A percentile compares a stretch with the other conserved stretches of the same genome.
Evolutionary conservation across 805 yeast genomes (phyloP).

Genomic region (Suhomyces sp.): DNA sequence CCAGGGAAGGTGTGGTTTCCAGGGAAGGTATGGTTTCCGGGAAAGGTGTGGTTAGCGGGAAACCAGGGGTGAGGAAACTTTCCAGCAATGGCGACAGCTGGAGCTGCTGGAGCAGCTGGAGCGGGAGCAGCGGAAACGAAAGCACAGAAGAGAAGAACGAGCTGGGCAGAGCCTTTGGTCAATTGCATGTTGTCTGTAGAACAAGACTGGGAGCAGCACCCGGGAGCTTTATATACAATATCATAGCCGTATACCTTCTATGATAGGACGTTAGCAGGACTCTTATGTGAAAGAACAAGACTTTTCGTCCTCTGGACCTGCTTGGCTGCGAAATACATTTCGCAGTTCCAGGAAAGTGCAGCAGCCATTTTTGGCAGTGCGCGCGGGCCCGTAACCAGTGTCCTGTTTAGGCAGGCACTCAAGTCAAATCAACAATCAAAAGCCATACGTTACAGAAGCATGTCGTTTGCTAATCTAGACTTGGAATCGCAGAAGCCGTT

Average conservation of each 20-base stretch:
- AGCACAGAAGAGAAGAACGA: constrained; percentile 8
- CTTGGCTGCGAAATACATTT: not conserved
- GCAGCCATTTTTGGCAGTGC: not conserved
- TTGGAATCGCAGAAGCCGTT: constrained; percentile 45
- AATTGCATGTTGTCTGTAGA: constrained; percentile 5
- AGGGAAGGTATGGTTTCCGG: too few relatives aligned
- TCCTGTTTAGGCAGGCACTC: not conserved
- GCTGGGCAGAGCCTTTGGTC: not conserved
- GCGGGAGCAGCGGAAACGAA: constrained; percentile 5
- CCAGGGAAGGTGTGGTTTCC: too few relatives aligned
- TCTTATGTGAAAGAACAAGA: not conserved
- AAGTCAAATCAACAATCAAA: not conserved
- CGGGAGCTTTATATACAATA: not conserved
- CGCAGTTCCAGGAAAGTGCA: not conserved
- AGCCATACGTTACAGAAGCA: constrained; percentile 11
- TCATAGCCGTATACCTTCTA: not conserved
- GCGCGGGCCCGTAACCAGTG: not conserved
- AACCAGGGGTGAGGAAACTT: not conserved
- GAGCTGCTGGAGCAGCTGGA: not conserved
- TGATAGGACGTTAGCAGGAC: not conserved
- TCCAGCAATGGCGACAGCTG: not conserved
- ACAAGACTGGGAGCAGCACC: not conserved
- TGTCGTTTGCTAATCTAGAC: constrained; percentile 57
- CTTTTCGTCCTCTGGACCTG: not conserved
- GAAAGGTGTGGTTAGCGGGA: too few relatives aligned